Evolutionary conservation across 2,329 filamentous ascomycete genomes (phyloP).

Genomic region (Dendryphion nanum): DNA sequence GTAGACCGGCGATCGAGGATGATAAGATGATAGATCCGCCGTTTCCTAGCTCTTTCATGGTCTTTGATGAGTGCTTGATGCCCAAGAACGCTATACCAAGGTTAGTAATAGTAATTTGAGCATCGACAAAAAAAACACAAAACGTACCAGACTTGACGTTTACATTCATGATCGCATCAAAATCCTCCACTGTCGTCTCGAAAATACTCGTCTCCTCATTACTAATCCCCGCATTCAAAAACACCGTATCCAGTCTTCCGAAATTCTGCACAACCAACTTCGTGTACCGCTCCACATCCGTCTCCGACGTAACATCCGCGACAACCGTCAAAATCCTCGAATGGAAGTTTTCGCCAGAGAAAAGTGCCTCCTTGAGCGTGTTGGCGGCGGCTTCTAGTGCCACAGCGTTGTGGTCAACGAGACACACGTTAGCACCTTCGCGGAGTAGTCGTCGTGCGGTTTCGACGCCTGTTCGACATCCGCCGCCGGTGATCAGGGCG

Average conservation of each 20-base stretch:
- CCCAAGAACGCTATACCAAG: background rate
- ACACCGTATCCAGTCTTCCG: conserved; percentile 24
- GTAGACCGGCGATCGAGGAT: conserved; percentile 41
- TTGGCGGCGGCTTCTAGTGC: conserved; percentile 26
- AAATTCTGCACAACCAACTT: conserved; percentile 27
- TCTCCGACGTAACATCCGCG: conserved; percentile 10
- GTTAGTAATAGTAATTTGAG: too few relatives aligned
- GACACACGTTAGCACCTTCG: conserved; percentile 38
- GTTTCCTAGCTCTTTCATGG: conserved; percentile 30
- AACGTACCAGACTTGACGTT: conserved; percentile 39
- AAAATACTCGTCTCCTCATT: conserved; percentile 22
- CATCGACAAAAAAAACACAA: too few relatives aligned
- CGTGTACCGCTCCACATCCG: conserved; percentile 24
- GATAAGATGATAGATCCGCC: conserved; percentile 42
- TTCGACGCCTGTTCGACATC: conserved; percentile 34
- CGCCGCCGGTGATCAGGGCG: conserved; percentile 34
- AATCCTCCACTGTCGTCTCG: conserved; percentile 37
- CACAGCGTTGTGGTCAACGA: conserved; percentile 34
- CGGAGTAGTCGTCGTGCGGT: conserved; percentile 35
- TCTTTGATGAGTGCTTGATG: conserved; percentile 2
- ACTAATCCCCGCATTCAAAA: background rate
- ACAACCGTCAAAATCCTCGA: conserved; percentile 2
- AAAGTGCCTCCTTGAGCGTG: conserved; percentile 21
- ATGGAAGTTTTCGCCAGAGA: conserved; percentile 23
- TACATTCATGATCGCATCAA: conserved; percentile 36